Conservation (phyloP, 2,329 filamentous ascomycete species). For the Diplocarpon rosae region DNA sequence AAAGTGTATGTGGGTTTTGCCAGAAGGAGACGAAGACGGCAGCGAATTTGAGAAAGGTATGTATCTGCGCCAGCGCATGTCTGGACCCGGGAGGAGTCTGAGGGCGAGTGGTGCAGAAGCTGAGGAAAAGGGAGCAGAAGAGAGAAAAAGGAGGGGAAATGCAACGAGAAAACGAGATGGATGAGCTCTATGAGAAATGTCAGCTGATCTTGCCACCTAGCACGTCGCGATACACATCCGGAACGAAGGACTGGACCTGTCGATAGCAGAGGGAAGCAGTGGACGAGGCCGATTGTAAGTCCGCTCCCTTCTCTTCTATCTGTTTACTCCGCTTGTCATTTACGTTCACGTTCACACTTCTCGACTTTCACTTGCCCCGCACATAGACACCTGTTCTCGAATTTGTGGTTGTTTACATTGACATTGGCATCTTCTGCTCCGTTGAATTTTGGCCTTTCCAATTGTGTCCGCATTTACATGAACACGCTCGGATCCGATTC, state of each 20-base stretch:
- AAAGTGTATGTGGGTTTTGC: slow-evolving; percentile 24
- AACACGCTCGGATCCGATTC: no score
- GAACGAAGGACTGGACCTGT: slow-evolving; percentile 21
- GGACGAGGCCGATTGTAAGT: slow-evolving; percentile 22
- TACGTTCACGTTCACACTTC: not conserved
- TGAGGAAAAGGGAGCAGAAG: not conserved
- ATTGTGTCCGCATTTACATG: no score
- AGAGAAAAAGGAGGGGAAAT: not conserved
- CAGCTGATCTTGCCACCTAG: slow-evolving; percentile 11
- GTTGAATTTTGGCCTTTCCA: no score
- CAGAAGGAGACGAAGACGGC: slow-evolving; percentile 25
- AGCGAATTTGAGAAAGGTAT: slow-evolving; percentile 24
- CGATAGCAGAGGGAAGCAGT: slow-evolving; percentile 23
- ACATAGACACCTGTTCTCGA: no score
- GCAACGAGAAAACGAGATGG: not conserved
- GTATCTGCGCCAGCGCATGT: not conserved
- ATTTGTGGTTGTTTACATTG: no score
- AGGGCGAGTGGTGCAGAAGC: not conserved
- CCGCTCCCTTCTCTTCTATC: no score
- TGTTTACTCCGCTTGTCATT: not conserved
- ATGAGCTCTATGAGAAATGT: not conserved
- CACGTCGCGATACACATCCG: slow-evolving; percentile 26
- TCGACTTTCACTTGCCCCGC: no score
- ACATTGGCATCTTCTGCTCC: no score
- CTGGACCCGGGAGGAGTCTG: not conserved